Percentiles rank a stretch among this genome's conserved stretches.
phyloP scores from a whole-genome alignment of 2,329 filamentous ascomycete genomes.

The Aureobasidium melanogenum region DNA sequence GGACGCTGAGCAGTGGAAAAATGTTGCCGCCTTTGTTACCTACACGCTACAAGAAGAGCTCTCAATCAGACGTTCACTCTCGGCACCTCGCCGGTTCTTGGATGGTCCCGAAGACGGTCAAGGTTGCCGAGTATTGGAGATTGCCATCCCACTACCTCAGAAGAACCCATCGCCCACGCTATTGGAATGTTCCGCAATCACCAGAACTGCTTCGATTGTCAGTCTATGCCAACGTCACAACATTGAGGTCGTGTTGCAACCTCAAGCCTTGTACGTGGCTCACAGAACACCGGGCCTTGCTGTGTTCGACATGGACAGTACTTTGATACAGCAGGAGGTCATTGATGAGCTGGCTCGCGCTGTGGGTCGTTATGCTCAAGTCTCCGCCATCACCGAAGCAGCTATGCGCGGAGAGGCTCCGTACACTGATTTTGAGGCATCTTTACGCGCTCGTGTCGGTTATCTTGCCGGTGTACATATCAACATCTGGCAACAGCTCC shows the following conservation, averaged over 20 bases:
- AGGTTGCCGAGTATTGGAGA: slow-evolving; percentile 12
- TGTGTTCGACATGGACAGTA: slow-evolving; percentile 98
- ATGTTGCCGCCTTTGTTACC: slow-evolving; percentile 9
- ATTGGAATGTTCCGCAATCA: slow-evolving; percentile 11
- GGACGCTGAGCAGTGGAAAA: slow-evolving; percentile 1
- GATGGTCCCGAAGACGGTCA: slow-evolving; percentile 8
- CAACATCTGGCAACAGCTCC: slow-evolving; percentile 60
- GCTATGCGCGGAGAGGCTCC: slow-evolving; percentile 81
- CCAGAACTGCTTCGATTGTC: slow-evolving; percentile 7
- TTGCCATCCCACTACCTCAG: slow-evolving; percentile 10
- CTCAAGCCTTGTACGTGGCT: slow-evolving; percentile 11
- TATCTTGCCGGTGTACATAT: slow-evolving; percentile 73
- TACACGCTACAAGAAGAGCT: slow-evolving; percentile 13
- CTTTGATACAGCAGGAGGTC: slow-evolving; percentile 92
- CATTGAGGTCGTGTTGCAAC: slow-evolving; percentile 14
- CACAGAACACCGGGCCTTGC: slow-evolving; percentile 52
- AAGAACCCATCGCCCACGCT: slow-evolving; percentile 10
- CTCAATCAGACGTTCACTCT: slow-evolving; percentile 3
- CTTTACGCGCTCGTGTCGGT: slow-evolving; percentile 69
- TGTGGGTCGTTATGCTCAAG: slow-evolving; percentile 58
- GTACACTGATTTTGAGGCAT: slow-evolving; percentile 72
- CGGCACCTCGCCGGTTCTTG: slow-evolving; percentile 11
- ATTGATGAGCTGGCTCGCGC: slow-evolving; percentile 89
- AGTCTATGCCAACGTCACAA: slow-evolving; percentile 8
- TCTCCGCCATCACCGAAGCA: slow-evolving; percentile 80